Base-by-base conservation (phyloP, 1,284 basidiomycete genomes). In the Moesziomyces parantarcticus region DNA sequence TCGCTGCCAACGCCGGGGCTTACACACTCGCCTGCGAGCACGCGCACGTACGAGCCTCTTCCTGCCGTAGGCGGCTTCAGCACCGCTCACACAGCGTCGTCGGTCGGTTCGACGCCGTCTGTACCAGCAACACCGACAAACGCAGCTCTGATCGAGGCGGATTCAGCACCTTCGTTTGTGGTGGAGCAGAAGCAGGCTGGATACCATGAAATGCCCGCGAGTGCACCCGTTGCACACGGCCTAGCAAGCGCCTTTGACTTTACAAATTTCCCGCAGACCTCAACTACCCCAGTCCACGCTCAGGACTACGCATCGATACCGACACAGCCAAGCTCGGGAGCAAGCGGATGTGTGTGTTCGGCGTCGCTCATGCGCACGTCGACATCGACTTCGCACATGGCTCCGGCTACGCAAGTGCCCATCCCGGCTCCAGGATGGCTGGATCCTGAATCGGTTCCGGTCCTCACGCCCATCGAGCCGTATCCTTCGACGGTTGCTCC, bases 371-470 rank as follows among this genome's bases (percentile, higher is more conserved):
- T 43, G 7, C 54, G 46, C 2, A 42, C 32, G 7, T 42, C 46
- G n/a, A 45, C 53, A 13, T 47, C 45, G 29, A 46, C 40, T 1
- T 45, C 44, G 18, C 26, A 40, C 8, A 8, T 41, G 13, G 20
- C 45, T 1, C 14, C 53, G 39, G 49, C 55, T 1, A 18, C 41
- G 16, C 50, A 53, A 4, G 26, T 53, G 3, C 45, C 50, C 0
- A 48, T 48, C 16, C 61, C 61, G 5, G 61, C 54, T n/a, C 61
- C 55, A 3, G 61, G 61, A 21, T 53, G 61, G 61, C 54, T 64
- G 21, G 11, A 64, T 23, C 55, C 61, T 1, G 44, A 53, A 3
- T 32, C 47, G 2, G 26, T 25, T 3, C 48, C 60, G 1, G 21
- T 7, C 3, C 49, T 52, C 20, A 16, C 47, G 23, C 60, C 40